Base-by-base conservation (phyloP, 2,329 filamentous ascomycete species). In the Aspergillus fructus region DNA sequence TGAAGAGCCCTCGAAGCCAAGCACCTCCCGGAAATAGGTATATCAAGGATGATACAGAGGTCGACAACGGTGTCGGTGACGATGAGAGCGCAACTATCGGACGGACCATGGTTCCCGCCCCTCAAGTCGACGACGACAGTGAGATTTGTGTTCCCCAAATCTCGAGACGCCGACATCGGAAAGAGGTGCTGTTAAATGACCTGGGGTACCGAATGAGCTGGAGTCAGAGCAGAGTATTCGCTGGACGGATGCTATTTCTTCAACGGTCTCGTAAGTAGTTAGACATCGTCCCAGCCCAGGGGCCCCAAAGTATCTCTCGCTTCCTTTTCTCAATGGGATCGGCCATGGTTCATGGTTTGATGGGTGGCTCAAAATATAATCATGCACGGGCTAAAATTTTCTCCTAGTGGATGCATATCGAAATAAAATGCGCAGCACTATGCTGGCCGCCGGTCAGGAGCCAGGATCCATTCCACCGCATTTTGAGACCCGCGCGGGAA, bases 181-280 rank as follows among this genome's bases (percentile, higher is more conserved):
- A 91, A 77, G 93, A 97, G 72, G 87, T 94, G n/a, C 85, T 90
- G 49, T 79, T 97, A 60, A 97, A 97, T 71, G 93, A 97, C 70
- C 79, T 97, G 46, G 93, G 92, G 2, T 96, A 96, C 73, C 86
- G 93, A 47, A 96, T 99, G 90, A 93, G 91, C 49, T 99, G 94
- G 93, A 88, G 93, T 54, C 93, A 97, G 78, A 94, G 92, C 72
- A 84, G 93, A 68, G 90, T 93, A 11, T 97, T 97, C 78, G 88
- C 92, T 1, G 90, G 89, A 12, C 84, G 91, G 65, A 91, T 89
- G 41, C 81, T 96, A 48, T 97, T 97, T 74, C 79, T 97, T 67
- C 93, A 97, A 74, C 87, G 91, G 81, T 93, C 93, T 66, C 79
- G 93, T 96, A 80, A 86, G 92, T 89, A 47, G 17, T 17, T 15